Evolutionary conservation across 768 basidiomycete species (phyloP), one percentile per base, ranked within the genome.

Genomic region (Termitomyces sp.): DNA sequence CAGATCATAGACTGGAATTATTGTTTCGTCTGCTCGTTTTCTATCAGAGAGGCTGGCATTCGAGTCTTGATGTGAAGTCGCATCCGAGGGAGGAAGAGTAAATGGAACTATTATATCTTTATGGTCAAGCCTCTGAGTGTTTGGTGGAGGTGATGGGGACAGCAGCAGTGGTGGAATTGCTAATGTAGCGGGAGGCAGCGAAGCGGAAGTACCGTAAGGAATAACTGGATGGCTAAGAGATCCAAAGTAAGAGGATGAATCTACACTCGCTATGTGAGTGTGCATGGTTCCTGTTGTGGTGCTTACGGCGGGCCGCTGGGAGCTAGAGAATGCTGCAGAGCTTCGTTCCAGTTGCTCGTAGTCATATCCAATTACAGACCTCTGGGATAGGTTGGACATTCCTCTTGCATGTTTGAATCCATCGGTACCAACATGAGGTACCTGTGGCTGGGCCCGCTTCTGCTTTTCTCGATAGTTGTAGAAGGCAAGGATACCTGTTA

Each of bases 51-150:
- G 53, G 45, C 57, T 54, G 33, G 39, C 33, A 30, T 44, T 42
- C 6, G 62, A 62, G 18, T 40, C 56, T 32, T 59, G 59, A 6
- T 53, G 47, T n/a, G 62, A 59, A 24, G n/a, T 14, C 20, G n/a
- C n/a, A 5, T 42, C 39, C 5, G 62, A 50, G 2, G 62, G 62
- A 1, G 56, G 24, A 26, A 74, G 34, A 1, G 62, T 72, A 64
- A 69, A 80, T 5, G 79, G 79, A 10, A 63, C 64, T 34, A 80
- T 69, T 14, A 70, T 47, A 16, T 75, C 68, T 58, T 77, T 73
- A 14, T 57, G 64, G 26, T 62, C 65, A 13, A 57, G 26, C 32
- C 56, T 56, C 20, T 46, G 46, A 8, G 52, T 37, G 32, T 61
- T 52, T 5, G 62, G 32, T n/a, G 64, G 68, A n/a, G 33, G 9